Conservation (phyloP, 371 early-diverging fungal species). For the Zychaea mexicana region DNA sequence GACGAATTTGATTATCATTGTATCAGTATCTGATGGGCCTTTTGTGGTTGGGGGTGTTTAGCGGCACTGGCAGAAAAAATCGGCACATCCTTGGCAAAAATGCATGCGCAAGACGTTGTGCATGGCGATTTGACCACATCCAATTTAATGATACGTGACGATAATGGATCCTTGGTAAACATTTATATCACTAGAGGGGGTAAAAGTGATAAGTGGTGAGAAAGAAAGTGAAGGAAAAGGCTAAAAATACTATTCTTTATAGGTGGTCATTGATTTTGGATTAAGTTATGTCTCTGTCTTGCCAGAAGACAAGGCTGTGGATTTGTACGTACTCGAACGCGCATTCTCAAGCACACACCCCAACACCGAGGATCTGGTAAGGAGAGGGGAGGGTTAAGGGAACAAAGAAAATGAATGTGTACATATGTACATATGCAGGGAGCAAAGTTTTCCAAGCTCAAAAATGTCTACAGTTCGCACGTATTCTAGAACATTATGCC, state of each 20-base stretch:
- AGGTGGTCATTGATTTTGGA: conserved; percentile 97
- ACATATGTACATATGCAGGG: background rate
- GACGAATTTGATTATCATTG: no score
- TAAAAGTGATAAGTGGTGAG: no score
- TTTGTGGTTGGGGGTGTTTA: no score
- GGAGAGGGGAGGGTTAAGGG: conserved; percentile 1
- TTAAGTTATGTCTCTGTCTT: conserved; percentile 83
- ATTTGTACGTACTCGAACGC: conserved; percentile 98
- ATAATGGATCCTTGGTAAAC: conserved; percentile 53
- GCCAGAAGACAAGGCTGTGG: conserved; percentile 99
- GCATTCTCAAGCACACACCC: conserved; percentile 93
- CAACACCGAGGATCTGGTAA: conserved; percentile 73
- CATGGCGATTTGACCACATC: conserved; percentile 99
- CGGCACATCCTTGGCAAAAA: conserved; percentile 73
- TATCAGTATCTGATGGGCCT: no score
- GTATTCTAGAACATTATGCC: conserved; percentile 72
- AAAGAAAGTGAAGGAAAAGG: no score
- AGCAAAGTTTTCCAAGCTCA: no score
- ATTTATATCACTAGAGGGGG: no score
- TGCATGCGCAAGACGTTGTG: conserved; percentile 89
- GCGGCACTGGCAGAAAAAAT: conserved; percentile 54
- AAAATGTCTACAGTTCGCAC: conserved; percentile 63
- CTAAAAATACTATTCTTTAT: background rate
- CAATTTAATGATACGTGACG: conserved; percentile 83
- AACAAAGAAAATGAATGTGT: no score